Evolutionary conservation across 2,329 filamentous ascomycete species (phyloP).

Genomic region (Clarireedia homoeocarpa): DNA sequence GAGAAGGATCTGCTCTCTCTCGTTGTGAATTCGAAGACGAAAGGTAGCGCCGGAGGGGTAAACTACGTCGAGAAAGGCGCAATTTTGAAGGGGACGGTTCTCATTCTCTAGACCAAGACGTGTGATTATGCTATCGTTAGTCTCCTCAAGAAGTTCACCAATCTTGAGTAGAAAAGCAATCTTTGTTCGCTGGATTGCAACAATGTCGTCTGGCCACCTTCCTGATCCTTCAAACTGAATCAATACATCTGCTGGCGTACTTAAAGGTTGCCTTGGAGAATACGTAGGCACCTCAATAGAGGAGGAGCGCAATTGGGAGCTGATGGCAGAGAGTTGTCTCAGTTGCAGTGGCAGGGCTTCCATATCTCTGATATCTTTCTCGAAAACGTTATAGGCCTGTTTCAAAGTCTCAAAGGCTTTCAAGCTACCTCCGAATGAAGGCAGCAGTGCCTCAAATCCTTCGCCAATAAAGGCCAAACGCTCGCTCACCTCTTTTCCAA

Average conservation of each 20-base stretch:
- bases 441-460: slow-evolving; percentile 37
- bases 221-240: slow-evolving; percentile 90
- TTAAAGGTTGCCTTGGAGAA: slow-evolving; percentile 31
- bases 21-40: slow-evolving; percentile 80
- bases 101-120: slow-evolving; percentile 77
- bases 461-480: slow-evolving; percentile 38
- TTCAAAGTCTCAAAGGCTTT: slow-evolving; percentile 60
- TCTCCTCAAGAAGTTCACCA: slow-evolving; percentile 54
- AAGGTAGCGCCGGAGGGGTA: slow-evolving; percentile 68
- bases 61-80: slow-evolving; percentile 73
- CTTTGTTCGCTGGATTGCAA: slow-evolving; percentile 88
- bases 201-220: slow-evolving; percentile 87
- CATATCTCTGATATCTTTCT: slow-evolving; percentile 67
- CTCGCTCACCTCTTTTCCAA: slow-evolving; percentile 44
- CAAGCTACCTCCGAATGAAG: slow-evolving; percentile 28
- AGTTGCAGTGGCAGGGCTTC: slow-evolving; percentile 84
- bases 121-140: slow-evolving; percentile 52
- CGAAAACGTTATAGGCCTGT: slow-evolving; percentile 63
- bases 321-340: slow-evolving; percentile 68
- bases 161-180: slow-evolving; percentile 73
- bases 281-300: slow-evolving; percentile 48
- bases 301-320: slow-evolving; percentile 65
- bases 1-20: slow-evolving; percentile 74
- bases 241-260: slow-evolving; percentile 64
- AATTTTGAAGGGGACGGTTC: slow-evolving; percentile 60